A percentile compares a stretch with the other conserved stretches of the same genome.
These are phyloP conservation scores for Sedum album DNA, from an alignment of 164 flowering plant species.

Conservation along the genomic window DNA sequence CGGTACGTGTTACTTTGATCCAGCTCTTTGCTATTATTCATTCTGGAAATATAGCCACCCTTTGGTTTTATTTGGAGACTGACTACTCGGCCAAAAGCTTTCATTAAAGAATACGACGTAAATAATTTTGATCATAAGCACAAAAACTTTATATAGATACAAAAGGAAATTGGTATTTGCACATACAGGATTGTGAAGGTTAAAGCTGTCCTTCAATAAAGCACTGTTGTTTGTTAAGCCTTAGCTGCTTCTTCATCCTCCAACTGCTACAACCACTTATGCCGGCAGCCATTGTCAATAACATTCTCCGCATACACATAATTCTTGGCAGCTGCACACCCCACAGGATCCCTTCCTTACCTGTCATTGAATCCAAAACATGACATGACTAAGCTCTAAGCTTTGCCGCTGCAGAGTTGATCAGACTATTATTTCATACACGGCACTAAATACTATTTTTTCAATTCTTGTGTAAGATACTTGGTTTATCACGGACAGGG, in stretches of 20 bases:
- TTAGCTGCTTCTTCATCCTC: constrained; percentile 44
- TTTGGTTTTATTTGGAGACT: too few relatives aligned
- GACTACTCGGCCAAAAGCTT: too few relatives aligned
- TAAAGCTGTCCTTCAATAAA: constrained; percentile 79
- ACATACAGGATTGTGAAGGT: constrained; percentile 45
- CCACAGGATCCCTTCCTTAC: neutral
- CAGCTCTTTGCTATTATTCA: too few relatives aligned
- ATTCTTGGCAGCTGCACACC: constrained; percentile 10
- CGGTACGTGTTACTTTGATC: too few relatives aligned
- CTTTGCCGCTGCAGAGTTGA: neutral
- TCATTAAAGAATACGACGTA: too few relatives aligned
- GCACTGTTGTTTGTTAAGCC: constrained; percentile 83
- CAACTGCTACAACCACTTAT: constrained; percentile 20
- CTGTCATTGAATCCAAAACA: too few relatives aligned
- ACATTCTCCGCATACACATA: constrained; percentile 65
- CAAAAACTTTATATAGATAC: too few relatives aligned
- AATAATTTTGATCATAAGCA: too few relatives aligned
- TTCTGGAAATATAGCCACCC: too few relatives aligned
- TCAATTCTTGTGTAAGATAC: neutral
- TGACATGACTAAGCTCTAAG: too few relatives aligned
- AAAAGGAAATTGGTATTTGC: too few relatives aligned
- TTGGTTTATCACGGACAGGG: neutral
- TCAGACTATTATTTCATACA: neutral
- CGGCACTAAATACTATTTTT: neutral
- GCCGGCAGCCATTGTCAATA: constrained; percentile 13